Base-by-base conservation (phyloP, 805 yeast species). In the Metschnikowia continentalis region DNA sequence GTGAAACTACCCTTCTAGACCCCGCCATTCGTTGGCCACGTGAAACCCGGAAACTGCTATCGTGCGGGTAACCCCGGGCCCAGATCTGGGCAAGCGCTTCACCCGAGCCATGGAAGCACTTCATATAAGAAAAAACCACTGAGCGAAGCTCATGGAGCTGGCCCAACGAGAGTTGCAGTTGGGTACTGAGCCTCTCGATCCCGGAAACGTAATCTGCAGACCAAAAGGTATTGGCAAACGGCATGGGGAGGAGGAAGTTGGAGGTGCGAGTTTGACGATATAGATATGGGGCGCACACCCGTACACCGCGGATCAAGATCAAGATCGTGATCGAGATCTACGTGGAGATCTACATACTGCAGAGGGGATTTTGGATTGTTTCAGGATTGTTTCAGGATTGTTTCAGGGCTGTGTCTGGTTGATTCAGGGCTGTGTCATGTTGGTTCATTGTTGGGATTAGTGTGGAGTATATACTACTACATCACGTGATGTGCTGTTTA, bases 131-230 rank as follows among this genome's bases (percentile, higher is more conserved):
- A 56, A 69, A 66, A 39, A 74, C 70, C 53, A 74, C 61, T 49
- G 62, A 64, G 32, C 75, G 62, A 14, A 72, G 61, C 39, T 73
- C 77, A 53, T 74, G 78, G 14, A 72, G 60, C 58, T 74, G 78
- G 32, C 59, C 56, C 30, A 73, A 54, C 5, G 77, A 71, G 26
- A 63, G 58, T 10, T 54, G 50, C 40, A 69, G 63, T 55, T 72
- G 77, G 7, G 51, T 48, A 14, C 62, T 55, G 20, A 74, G 55
- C 38, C 53, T 57, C 35, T 66, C 69, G 17, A 74, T 66, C 5
- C 77, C 75, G 3, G 72, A 55, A 33, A 58, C 60, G 47, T 69
- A 71, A 60, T 74, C 78, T 1, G 76, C 55, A 3, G 76, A 67
- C 77, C 78, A 74, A 61, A 69, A 74, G 37, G 60, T 32, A 54